phyloP scores from a whole-genome alignment of 2,329 filamentous ascomycete genomes.

The Dactylellina haptotyla region DNA sequence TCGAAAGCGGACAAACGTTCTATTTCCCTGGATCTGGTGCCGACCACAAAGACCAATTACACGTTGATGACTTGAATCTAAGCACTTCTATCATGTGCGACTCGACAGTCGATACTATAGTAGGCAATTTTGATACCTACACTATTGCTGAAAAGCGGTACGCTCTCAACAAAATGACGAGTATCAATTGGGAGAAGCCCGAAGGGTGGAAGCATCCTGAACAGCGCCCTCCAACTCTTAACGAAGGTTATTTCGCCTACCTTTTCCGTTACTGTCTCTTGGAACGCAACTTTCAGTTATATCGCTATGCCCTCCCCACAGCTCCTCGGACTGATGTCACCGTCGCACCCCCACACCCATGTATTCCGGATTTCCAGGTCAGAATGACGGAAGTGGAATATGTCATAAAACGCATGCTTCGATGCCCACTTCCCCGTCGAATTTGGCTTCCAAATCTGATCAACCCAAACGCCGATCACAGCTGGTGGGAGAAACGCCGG shows the following conservation, averaged over 20 bases:
- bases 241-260: slow-evolving; percentile 39
- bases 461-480: slow-evolving; percentile 10
- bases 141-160: slow-evolving; percentile 55
- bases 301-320: slow-evolving; percentile 21
- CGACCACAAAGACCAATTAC: slow-evolving; percentile 36
- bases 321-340: slow-evolving; percentile 22
- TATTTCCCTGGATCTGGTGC: slow-evolving; percentile 46
- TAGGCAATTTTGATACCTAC: slow-evolving; percentile 38
- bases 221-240: neutral
- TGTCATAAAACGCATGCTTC: slow-evolving; percentile 43
- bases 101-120: slow-evolving; percentile 34
- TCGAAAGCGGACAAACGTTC: slow-evolving; percentile 27
- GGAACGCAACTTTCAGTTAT: slow-evolving; percentile 42
- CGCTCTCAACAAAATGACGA: slow-evolving; percentile 79
- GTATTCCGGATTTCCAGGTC: slow-evolving; percentile 12
- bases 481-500: slow-evolving; percentile 43
- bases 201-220: slow-evolving; percentile 63
- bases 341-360: slow-evolving; percentile 20
- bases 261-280: slow-evolving; percentile 42
- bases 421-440: slow-evolving; percentile 41
- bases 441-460: slow-evolving; percentile 17
- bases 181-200: slow-evolving; percentile 66
- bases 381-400: slow-evolving; percentile 37
- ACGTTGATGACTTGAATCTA: slow-evolving; percentile 34
- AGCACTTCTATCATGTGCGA: slow-evolving; percentile 24